Conservation (phyloP, 306 rosid genomes). For the Boehmeria nivea region DNA sequence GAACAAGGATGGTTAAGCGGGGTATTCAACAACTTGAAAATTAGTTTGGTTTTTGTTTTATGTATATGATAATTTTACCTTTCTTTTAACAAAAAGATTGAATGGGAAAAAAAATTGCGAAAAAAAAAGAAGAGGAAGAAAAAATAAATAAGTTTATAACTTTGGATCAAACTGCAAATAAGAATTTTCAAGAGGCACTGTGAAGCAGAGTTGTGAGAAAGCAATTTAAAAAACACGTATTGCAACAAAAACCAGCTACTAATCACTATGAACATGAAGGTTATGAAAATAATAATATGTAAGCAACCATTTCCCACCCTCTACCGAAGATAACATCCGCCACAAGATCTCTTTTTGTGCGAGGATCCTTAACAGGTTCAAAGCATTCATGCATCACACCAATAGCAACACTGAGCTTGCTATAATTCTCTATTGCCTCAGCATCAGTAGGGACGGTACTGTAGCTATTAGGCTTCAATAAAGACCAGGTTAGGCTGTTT, state of each 20-base stretch:
- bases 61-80: too few relatives aligned
- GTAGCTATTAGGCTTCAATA: slow-evolving; percentile 40
- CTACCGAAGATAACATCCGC: slow-evolving; percentile 68
- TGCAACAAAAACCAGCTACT: background rate
- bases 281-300: slow-evolving; percentile 11
- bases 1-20: too few relatives aligned
- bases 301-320: slow-evolving; percentile 42
- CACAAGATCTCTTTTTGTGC: slow-evolving; percentile 48
- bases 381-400: slow-evolving; percentile 85
- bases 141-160: too few relatives aligned
- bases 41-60: too few relatives aligned
- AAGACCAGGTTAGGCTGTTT: slow-evolving; percentile 63
- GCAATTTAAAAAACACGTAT: background rate
- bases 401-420: slow-evolving; percentile 76
- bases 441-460: slow-evolving; percentile 17
- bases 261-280: background rate
- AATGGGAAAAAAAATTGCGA: too few relatives aligned
- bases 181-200: too few relatives aligned
- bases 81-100: too few relatives aligned
- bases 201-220: too few relatives aligned
- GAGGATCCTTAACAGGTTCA: slow-evolving; percentile 66
- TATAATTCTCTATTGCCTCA: slow-evolving; percentile 39
- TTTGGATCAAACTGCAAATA: too few relatives aligned
- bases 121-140: too few relatives aligned
- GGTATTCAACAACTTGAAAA: too few relatives aligned